Base-by-base conservation (phyloP, 805 yeast species). In the Cyberlindnera amylophila region DNA sequence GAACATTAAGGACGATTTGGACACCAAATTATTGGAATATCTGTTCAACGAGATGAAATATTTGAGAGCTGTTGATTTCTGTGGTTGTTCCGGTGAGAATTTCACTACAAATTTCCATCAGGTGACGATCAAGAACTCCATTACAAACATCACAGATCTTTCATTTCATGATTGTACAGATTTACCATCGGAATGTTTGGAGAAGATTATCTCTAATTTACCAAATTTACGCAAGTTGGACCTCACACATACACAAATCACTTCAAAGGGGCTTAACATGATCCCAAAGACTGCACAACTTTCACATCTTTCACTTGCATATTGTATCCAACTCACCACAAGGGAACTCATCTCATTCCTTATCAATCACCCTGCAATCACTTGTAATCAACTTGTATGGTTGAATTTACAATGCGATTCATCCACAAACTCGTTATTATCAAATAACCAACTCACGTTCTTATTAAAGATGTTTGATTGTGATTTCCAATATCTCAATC, bases 151-250 rank as follows among this genome's bases (percentile, higher is more conserved):
- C 26, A 49, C 52, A 4, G 51, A 57, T 29, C 69, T 90, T 10
- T 86, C 95, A 0, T 77, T 90, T 56, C 96, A 89, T 63, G 96
- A 88, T 56, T 90, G 97, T 61, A 81, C 93, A 2, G 87, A 86
- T 50, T 67, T 89, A 30, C 73, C 86, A 4, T 62, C 76, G 6
- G 70, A 69, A n/a, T 72, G 73, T 0, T 75, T 85, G 43, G 69
- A 69, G 19, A 72, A 71, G 39, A 58, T 86, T 11, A 65, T 90
- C 23, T 82, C 85, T 2, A 74, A 71, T 38, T 65, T 82, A 35
- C 65, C 69, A 19, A 67, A 71, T 45, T 64, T 89, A 39, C 76
- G 77, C 49, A 75, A 87, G 48, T 66, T 89, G 24, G 97, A 89
- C 59, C 67, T 90, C 38, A 79, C 86, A 13, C 96, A 87, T 55